Conservation (phyloP, 2,329 filamentous ascomycete species). For the Pseudopyricularia javanii region DNA sequence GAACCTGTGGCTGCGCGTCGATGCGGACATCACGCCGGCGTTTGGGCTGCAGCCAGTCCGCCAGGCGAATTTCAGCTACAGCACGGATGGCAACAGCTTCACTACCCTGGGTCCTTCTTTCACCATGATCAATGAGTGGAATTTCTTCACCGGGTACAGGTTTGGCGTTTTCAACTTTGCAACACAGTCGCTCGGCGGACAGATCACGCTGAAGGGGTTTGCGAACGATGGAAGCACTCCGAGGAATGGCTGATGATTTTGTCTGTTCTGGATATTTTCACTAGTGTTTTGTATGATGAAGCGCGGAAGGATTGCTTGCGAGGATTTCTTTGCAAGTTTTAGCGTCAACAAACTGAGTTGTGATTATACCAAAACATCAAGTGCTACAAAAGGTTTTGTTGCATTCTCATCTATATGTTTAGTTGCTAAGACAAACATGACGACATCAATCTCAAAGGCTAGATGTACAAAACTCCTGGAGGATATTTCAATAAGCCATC, state of each 20-base stretch:
- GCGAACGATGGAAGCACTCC: neutral
- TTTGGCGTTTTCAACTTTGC: constrained; percentile 38
- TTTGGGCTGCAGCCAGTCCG: constrained; percentile 13
- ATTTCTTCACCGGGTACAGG: constrained; percentile 34
- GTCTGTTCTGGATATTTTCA: neutral
- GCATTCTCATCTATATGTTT: no score
- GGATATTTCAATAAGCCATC: no score
- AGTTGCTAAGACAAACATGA: no score
- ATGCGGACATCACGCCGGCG: constrained; percentile 20
- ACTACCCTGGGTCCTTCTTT: constrained; percentile 18
- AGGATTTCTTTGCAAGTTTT: no score
- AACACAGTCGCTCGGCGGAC: constrained; percentile 26
- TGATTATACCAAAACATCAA: no score
- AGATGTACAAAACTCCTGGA: no score
- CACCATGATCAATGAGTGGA: constrained; percentile 26
- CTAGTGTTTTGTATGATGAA: neutral
- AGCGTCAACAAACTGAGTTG: no score
- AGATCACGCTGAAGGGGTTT: constrained; percentile 12
- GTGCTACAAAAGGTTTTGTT: no score
- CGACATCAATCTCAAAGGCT: no score
- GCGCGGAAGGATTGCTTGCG: no score
- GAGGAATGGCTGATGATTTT: neutral
- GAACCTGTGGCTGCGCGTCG: constrained; percentile 23
- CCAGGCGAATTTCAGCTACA: constrained; percentile 26
- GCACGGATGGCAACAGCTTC: constrained; percentile 26